phyloP scores from a whole-genome alignment of 2,329 filamentous ascomycete species.

The Penicillium sp. region DNA sequence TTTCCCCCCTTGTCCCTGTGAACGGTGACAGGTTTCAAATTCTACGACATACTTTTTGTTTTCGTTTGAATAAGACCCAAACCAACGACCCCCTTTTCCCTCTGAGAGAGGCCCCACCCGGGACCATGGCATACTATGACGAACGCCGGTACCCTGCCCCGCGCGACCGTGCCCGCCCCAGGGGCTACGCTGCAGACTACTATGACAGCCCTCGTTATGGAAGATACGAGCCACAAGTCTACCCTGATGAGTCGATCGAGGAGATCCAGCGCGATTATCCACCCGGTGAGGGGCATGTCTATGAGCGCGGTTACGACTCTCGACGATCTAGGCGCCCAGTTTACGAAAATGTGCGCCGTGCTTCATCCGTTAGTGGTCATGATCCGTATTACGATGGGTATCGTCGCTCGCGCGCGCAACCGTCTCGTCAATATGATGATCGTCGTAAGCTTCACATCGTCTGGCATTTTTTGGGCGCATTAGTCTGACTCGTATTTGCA shows the following conservation, averaged over 20 bases:
- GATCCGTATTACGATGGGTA: constrained; percentile 36
- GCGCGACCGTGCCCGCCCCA: constrained; percentile 33
- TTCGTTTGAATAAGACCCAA: neutral
- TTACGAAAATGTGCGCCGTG: constrained; percentile 37
- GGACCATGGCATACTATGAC: constrained; percentile 40
- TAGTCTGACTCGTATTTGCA: constrained; percentile 7
- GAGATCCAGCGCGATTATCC: constrained; percentile 83
- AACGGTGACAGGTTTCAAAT: constrained; percentile 16
- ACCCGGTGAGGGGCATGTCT: constrained; percentile 57
- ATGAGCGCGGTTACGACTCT: constrained; percentile 26
- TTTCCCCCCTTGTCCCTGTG: constrained; percentile 12
- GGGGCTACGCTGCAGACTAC: constrained; percentile 32
- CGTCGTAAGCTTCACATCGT: constrained; percentile 38
- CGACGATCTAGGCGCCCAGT: constrained; percentile 24
- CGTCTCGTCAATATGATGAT: constrained; percentile 49
- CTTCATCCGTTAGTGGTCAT: constrained; percentile 38
- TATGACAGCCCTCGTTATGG: constrained; percentile 21
- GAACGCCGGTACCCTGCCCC: constrained; percentile 30
- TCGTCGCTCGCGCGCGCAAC: constrained; percentile 38
- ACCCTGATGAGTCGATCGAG: constrained; percentile 66
- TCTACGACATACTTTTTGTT: constrained; percentile 8
- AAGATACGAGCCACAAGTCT: constrained; percentile 20
- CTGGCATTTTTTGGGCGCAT: neutral
- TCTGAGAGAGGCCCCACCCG: neutral
- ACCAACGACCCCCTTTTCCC: neutral